Evolutionary conservation across 805 yeast genomes (phyloP), one percentile per base, ranked within the genome.

Genomic region (Kazachstania kunashirensis): DNA sequence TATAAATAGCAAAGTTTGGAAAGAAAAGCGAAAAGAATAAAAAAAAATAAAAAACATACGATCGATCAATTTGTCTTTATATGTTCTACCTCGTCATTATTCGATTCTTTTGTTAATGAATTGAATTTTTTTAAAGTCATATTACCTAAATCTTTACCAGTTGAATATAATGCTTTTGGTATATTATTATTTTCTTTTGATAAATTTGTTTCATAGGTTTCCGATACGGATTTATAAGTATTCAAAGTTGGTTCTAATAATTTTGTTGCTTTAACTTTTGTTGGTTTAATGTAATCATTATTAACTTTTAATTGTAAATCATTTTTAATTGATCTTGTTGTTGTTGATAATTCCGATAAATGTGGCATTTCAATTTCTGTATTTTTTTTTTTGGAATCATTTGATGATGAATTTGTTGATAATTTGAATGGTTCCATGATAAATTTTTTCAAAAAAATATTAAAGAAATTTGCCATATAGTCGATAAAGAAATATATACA

Each of bases 141-240:
- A 17, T 45, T 44, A 38, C 57, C 59, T 15, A 57, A 35, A 17
- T 57, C 60, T 18, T 49, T 41, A 17, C 62, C 59, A 3, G 62
- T 57, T 19, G 53, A 44, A 10, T 55, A 48, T 14, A 57, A 38
- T 4, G 62, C 62, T 17, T 50, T 49, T 24, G 62, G 61, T 12
- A 57, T 48, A 27, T 53, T 52, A 27, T 31, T 36, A 12, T 36
- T 24, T 23, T 21, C 33, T 15, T 36, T 30, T 4, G 19, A 19
- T 15, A 36, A 15, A 21, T 36, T 23, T 8, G 15, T 27, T 36
- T 55, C 60, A 37, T 55, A 55, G 21, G 46, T 44, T 3, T 45
- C 41, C 1, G 58, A 48, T 9, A 55, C 57, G 10, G 53, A 46
- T 39, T 55, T 52, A 37, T 52, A 55, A 3, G 50, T 45, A 15